phyloP scores from a whole-genome alignment of 2,329 filamentous ascomycete genomes.

The Paraphoma sp. region DNA sequence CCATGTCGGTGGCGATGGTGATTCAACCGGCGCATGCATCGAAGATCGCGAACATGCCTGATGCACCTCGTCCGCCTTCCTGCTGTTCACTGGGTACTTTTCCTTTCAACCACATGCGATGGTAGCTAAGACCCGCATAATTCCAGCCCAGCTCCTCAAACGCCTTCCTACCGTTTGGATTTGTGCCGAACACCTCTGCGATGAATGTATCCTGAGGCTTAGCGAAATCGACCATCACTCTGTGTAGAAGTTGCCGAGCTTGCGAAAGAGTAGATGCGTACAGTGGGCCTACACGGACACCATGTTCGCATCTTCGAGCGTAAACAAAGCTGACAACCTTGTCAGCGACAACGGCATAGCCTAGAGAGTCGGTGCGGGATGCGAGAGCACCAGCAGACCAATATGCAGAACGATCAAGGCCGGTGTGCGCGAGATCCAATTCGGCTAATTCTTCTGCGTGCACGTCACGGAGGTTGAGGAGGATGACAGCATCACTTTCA shows the following conservation, averaged over 20 bases:
- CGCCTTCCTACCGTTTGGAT: conserved; percentile 32
- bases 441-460: conserved; percentile 25
- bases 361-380: conserved; percentile 33
- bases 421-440: conserved; percentile 39
- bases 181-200: conserved; percentile 45
- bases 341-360: conserved; percentile 26
- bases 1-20: not conserved
- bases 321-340: conserved; percentile 38
- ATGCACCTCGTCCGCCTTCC: conserved; percentile 35
- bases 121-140: conserved; percentile 37
- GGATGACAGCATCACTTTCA: conserved; percentile 10
- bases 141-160: conserved; percentile 45
- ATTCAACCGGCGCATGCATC: conserved; percentile 39
- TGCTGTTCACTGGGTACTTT: conserved; percentile 39
- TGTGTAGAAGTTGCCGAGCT: conserved; percentile 32
- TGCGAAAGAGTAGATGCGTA: conserved; percentile 36
- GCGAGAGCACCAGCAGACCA: conserved; percentile 41
- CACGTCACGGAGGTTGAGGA: conserved; percentile 31
- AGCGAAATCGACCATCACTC: conserved; percentile 31
- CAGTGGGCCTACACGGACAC: conserved; percentile 45
- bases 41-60: conserved; percentile 45
- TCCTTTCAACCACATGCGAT: conserved; percentile 48
- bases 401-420: conserved; percentile 36
- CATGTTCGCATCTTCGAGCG: conserved; percentile 38
- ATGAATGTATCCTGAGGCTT: conserved; percentile 26